A percentile compares a stretch with the other conserved stretches of the same genome.
phyloP scores from a whole-genome alignment of 108 stramenopile species.

The Pseudonitzschia pungens region DNA sequence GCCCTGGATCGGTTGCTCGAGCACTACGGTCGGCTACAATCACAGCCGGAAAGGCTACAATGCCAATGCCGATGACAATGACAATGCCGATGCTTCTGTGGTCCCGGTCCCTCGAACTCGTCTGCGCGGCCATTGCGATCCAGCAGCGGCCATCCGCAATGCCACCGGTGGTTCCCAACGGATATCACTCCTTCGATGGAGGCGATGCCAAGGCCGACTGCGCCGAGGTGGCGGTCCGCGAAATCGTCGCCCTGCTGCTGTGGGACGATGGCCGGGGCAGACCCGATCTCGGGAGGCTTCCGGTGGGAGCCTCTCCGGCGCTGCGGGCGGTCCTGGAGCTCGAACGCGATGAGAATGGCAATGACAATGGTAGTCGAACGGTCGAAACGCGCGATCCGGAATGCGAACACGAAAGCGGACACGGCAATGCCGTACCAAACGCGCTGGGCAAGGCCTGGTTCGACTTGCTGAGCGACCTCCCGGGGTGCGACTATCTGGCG shows the following conservation, averaged over 20 bases:
- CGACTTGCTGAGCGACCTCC: constrained; percentile 28
- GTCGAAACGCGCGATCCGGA: no score
- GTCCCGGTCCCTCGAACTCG: constrained; percentile 23
- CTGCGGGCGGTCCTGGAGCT: constrained; percentile 1
- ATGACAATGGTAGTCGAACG: no score
- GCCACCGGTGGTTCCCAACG: constrained; percentile 30
- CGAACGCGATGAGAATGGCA: background rate
- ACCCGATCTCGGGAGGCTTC: constrained; percentile 28
- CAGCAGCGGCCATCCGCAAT: background rate
- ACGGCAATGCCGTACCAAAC: background rate
- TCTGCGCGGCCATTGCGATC: constrained; percentile 28
- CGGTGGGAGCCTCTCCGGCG: constrained; percentile 20
- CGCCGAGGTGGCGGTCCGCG: constrained; percentile 39
- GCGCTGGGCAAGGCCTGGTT: constrained; percentile 34
- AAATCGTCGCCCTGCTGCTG: constrained; percentile 33
- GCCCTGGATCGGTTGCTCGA: constrained; percentile 6
- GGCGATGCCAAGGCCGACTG: constrained; percentile 35
- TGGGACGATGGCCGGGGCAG: constrained; percentile 31
- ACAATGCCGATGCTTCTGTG: background rate
- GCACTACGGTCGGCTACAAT: background rate
- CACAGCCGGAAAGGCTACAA: background rate
- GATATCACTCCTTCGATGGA: constrained; percentile 34
- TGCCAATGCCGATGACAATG: constrained; percentile 1
- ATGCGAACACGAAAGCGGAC: background rate
- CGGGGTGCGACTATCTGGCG: constrained; percentile 36